phyloP scores from a whole-genome alignment of 768 basidiomycete genomes.

The Nevesoporus exiguus region DNA sequence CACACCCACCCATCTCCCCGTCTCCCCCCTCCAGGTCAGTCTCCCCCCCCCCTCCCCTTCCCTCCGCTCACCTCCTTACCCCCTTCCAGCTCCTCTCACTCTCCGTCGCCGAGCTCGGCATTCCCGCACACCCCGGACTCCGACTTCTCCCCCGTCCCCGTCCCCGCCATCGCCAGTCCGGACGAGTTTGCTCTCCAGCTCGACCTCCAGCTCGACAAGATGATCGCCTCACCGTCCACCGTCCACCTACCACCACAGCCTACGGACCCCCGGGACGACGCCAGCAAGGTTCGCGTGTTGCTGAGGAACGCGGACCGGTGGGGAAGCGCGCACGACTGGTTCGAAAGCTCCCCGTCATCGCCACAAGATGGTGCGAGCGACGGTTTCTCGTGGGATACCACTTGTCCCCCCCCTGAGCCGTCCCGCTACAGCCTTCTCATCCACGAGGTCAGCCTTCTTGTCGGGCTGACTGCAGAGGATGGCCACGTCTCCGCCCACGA shows the following conservation, averaged over 20 bases:
- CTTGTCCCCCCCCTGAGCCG: constrained; percentile 9
- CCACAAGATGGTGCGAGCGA: constrained; percentile 1
- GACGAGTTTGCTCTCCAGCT: constrained; percentile 17
- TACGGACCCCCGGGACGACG: constrained; percentile 8
- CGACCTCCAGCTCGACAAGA: too few relatives aligned
- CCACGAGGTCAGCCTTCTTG: constrained; percentile 31
- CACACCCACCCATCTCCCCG: background rate
- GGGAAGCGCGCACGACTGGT: constrained; percentile 2
- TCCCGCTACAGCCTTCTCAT: constrained; percentile 29
- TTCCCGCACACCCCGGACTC: constrained; percentile 23
- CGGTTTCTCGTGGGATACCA: constrained; percentile 17
- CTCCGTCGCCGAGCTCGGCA: constrained; percentile 15
- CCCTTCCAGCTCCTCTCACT: constrained; percentile 4
- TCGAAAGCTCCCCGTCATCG: constrained; percentile 10
- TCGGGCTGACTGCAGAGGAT: constrained; percentile 27
- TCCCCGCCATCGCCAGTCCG: constrained; percentile 10
- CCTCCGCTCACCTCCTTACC: background rate
- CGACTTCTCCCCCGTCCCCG: constrained; percentile 1
- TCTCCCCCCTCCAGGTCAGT: constrained; percentile 29
- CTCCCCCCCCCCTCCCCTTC: background rate
- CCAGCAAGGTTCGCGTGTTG: constrained; percentile 12
- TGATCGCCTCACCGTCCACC: too few relatives aligned
- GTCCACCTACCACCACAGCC: too few relatives aligned
- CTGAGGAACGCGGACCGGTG: constrained; percentile 15
- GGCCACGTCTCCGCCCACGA: constrained; percentile 3